Base-by-base conservation (phyloP, 1,284 basidiomycete species). In the Coniferiporia sulphurascens region DNA sequence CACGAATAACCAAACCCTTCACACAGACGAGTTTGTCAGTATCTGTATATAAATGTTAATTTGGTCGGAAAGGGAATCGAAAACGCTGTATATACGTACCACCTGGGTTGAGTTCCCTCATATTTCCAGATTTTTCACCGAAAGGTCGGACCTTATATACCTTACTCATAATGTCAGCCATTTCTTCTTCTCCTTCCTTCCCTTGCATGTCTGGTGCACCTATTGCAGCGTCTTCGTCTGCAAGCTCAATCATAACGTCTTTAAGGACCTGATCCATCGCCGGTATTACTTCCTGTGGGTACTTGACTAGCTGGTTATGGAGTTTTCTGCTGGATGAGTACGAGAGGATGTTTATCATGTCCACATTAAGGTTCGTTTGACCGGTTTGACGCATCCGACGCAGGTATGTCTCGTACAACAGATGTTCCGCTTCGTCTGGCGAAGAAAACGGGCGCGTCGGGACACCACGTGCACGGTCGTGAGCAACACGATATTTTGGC, bases 251-350 rank as follows among this genome's bases (percentile, higher is more conserved):
- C 87, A 96, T 89, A 57, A 91, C 74, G 68, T 98, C 95, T 73
- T 95, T 93, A 65, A 98, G 76, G 0, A 95, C 89, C 69, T 95
- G 93, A 79, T 99, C 97, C 88, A 98, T 95, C 55, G 93, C 92
- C 1, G 96, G 96, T 46, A 99, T 83, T 55, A 98, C 86, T 77
- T 99, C 96, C 72, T 98, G 95, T 0, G 96, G 97, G 72, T 96
- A 99, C 70, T 94, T 95, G 64, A 87, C 73, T 12, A 98, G 77
- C 68, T 92, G 90, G 46, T 76, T 75, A 69, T 91, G 83, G 12
- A 98, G 78, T 72, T 93, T 94, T 69, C 85, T 87, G 62, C 86
- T 86, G 5, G 91, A 86, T 0, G 93, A 92, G 71, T 90, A 99
- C 0, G 95, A 86, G 32, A 89, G 79, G n/a, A 99, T 76, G 72